Conservation (phyloP, 108 stramenopile genomes). For the Aurantiochytrium sp. region DNA sequence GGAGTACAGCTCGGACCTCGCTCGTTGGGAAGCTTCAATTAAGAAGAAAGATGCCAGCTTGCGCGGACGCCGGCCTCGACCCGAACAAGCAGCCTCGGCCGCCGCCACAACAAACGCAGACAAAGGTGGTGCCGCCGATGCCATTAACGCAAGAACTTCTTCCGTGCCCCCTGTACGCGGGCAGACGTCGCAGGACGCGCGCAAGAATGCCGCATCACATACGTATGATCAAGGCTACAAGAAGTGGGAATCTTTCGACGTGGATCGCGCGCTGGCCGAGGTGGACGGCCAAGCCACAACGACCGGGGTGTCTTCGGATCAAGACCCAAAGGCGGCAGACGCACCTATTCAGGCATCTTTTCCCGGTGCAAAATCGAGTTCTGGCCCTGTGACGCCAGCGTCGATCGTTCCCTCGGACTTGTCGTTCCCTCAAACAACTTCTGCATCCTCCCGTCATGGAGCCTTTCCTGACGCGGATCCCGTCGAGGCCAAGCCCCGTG, state of each 20-base stretch:
- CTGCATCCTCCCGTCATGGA: neutral
- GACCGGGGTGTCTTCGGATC: too few relatives aligned
- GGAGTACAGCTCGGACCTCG: neutral
- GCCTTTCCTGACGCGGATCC: neutral
- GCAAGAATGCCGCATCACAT: conserved; percentile 31
- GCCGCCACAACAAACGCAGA: too few relatives aligned
- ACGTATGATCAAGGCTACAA: conserved; percentile 46
- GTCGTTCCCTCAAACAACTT: neutral
- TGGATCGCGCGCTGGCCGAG: conserved; percentile 29
- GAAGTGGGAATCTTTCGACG: conserved; percentile 46
- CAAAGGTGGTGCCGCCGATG: too few relatives aligned
- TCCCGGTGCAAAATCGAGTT: too few relatives aligned
- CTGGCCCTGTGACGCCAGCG: neutral
- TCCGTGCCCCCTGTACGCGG: too few relatives aligned
- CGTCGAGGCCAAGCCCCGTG: neutral
- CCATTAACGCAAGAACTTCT: too few relatives aligned
- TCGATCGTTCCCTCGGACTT: neutral
- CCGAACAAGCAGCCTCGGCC: too few relatives aligned
- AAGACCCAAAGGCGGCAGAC: too few relatives aligned
- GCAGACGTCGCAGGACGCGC: neutral
- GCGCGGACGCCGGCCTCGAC: neutral
- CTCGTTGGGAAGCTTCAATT: neutral
- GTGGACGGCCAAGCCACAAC: neutral
- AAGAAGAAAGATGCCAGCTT: neutral
- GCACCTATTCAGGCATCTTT: too few relatives aligned